Conservation (phyloP, 2,329 filamentous ascomycete species). For the Rasamsonia emersonii region DNA sequence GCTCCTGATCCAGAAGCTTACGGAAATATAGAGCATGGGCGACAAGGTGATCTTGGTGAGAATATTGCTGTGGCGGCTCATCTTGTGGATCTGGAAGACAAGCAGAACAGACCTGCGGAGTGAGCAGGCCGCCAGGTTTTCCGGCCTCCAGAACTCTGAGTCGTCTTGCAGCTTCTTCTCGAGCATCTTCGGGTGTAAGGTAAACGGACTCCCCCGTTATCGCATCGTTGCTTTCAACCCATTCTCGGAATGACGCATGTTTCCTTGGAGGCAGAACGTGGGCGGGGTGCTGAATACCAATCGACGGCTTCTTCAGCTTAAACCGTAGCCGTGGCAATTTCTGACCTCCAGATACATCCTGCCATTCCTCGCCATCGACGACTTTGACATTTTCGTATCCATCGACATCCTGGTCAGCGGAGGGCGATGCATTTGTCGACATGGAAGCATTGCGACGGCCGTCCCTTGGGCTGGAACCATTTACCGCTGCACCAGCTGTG, state of each 20-base stretch:
- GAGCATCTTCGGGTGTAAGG: constrained; percentile 52
- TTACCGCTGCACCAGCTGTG: constrained; percentile 11
- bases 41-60: constrained; percentile 77
- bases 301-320: constrained; percentile 43
- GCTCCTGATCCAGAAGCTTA: constrained; percentile 69
- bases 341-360: constrained; percentile 10
- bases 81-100: constrained; percentile 66
- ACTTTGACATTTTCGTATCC: constrained; percentile 6
- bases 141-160: constrained; percentile 63
- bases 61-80: constrained; percentile 70
- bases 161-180: constrained; percentile 61
- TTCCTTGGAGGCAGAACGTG: constrained; percentile 40
- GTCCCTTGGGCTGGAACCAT: constrained; percentile 16
- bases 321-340: constrained; percentile 34
- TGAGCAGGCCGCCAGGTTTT: constrained; percentile 66
- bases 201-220: constrained; percentile 36
- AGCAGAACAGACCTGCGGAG: constrained; percentile 58
- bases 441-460: constrained; percentile 20
- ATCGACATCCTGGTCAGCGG: constrained; percentile 8
- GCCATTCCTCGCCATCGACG: constrained; percentile 13
- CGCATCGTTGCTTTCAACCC: constrained; percentile 49
- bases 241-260: constrained; percentile 51
- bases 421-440: constrained; percentile 13
- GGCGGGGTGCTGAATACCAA: constrained; percentile 43
- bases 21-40: constrained; percentile 74